Conservation (phyloP, 2,329 filamentous ascomycete species). For the Phyllosticta citrichinensis region DNA sequence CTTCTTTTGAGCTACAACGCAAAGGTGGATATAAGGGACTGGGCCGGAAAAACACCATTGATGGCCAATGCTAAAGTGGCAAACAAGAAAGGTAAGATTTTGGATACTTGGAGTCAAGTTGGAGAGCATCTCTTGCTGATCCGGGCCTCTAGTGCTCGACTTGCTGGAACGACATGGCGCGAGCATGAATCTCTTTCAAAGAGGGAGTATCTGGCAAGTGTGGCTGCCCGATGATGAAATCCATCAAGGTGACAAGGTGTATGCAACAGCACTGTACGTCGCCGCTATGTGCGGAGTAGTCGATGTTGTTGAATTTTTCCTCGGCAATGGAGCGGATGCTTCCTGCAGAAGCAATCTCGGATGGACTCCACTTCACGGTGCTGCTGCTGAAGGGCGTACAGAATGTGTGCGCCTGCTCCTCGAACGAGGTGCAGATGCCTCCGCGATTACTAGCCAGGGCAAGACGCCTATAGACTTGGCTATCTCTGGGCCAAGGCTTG, state of each 20-base stretch:
- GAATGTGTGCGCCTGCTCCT: not conserved
- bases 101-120: no score
- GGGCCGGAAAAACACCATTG: not conserved
- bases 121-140: not conserved
- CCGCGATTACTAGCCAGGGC: not conserved
- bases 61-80: not conserved
- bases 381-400: not conserved
- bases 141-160: not conserved
- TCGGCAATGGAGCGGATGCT: not conserved
- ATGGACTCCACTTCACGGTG: not conserved
- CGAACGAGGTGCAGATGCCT: not conserved
- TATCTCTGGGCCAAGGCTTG: no score
- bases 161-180: not conserved
- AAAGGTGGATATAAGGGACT: not conserved
- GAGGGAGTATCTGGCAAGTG: no score
- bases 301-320: not conserved
- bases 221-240: no score
- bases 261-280: not conserved
- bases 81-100: no score
- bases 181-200: not conserved
- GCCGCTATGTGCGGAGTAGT: not conserved
- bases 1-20: not conserved
- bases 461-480: not conserved
- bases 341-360: not conserved
- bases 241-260: no score